These are phyloP conservation scores for Lachnellula willkommii DNA, from an alignment of 2,329 filamentous ascomycete species.

Conservation along the genomic window DNA sequence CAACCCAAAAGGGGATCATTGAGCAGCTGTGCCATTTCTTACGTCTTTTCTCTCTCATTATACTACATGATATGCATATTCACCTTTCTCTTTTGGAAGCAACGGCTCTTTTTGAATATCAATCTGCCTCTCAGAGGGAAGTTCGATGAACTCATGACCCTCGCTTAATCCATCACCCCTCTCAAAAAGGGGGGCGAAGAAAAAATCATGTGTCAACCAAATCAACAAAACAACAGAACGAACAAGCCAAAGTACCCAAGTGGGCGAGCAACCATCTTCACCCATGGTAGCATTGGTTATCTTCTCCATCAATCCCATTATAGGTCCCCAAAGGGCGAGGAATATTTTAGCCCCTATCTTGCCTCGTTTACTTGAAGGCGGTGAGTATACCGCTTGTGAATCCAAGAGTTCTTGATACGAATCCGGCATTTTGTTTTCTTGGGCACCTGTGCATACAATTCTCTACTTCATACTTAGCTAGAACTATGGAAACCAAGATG, in stretches of 20 bases:
- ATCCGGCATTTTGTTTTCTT: background rate
- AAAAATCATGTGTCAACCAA: background rate
- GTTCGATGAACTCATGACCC: no score
- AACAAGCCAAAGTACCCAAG: background rate
- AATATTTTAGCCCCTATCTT: background rate
- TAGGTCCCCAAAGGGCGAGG: constrained; percentile 1
- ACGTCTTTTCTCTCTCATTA: no score
- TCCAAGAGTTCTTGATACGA: background rate
- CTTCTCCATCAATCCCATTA: constrained; percentile 4
- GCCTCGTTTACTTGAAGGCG: background rate
- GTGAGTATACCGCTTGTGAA: background rate
- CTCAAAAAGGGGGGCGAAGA: constrained; percentile 3
- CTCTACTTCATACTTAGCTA: no score
- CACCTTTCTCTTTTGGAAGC: no score
- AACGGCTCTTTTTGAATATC: no score
- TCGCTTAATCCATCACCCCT: constrained; percentile 1
- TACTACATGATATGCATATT: no score
- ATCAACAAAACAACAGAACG: background rate
- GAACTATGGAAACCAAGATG: no score
- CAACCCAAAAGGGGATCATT: no score
- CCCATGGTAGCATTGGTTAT: background rate
- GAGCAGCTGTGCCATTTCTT: no score
- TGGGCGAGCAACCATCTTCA: background rate
- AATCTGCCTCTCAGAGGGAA: no score
- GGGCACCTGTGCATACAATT: background rate